Evolutionary conservation across 768 basidiomycete species (phyloP), one percentile per base, ranked within the genome.

Genomic region (Amanita jacksonii): DNA sequence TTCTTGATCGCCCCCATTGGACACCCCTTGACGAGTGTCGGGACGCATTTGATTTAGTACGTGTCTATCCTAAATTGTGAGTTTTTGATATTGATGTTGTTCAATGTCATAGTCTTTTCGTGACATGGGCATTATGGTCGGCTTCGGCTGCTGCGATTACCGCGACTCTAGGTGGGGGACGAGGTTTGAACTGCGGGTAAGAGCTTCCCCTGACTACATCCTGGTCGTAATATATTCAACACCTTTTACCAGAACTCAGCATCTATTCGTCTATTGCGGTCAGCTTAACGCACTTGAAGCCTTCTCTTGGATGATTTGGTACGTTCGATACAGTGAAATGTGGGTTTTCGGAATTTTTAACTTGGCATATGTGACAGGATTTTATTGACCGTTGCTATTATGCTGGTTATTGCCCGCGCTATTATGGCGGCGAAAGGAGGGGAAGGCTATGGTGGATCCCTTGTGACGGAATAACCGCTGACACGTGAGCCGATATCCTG

Each of bases 1-100:
- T 84, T 86, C 65, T 57, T 74, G 32, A 58, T 68, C 47, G 62
- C 69, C 15, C 62, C 76, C 8, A 53, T 68, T 9, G 73, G 73
- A 24, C 69, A 62, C 19, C 46, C 75, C 23, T 37, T 81, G 43
- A 77, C 74, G 33, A 84, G 78, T 56, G 73, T 86, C 22, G 68
- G 70, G 41, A 70, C 76, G 33, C 82, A 88, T 61, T 59, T 73
- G 22, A 49, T 76, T 47, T 82, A 77, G 84, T 85, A 51, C 49
- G 82, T 67, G 28, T 28, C 15, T 28, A 30, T 18, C 24, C 43
- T 36, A 25, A 23, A 38, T 49, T 24, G 32, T 42, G 47, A 18
- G 15, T 46, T 48, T 42, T 16, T 19, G 33, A 15, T 43, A 9
- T 28, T 22, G 22, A 5, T 16, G 18, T 16, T 40, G 24, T 43